These are phyloP conservation scores for Colletotrichum liaoningense DNA, from an alignment of 2,329 filamentous ascomycete species.

Conservation along the genomic window DNA sequence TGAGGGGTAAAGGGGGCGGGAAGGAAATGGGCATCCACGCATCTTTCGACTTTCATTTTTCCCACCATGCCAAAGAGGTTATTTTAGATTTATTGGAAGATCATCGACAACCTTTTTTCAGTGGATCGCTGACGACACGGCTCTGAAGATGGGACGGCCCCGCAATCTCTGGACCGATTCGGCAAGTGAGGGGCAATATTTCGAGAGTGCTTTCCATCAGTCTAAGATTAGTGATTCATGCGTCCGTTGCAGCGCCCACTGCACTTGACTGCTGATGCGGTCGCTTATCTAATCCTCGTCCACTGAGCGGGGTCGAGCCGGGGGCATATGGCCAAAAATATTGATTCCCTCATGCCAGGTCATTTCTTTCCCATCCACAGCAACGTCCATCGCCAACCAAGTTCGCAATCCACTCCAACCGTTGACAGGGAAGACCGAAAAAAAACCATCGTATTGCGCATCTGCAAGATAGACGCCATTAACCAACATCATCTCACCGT, in stretches of 20 bases:
- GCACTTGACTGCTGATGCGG: background rate
- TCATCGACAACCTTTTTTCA: conserved; percentile 27
- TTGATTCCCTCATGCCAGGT: conserved; percentile 28
- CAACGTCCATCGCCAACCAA: conserved; percentile 21
- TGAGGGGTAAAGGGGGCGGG: background rate
- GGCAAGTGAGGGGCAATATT: conserved; percentile 32
- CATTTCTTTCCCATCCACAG: conserved; percentile 33
- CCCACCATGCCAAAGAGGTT: conserved; percentile 24
- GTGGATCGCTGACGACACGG: conserved; percentile 34
- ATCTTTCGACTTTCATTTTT: conserved; percentile 23
- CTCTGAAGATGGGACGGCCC: background rate
- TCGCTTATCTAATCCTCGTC: conserved; percentile 36
- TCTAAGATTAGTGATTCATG: conserved; percentile 33
- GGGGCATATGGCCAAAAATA: conserved; percentile 28
- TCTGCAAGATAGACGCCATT: conserved; percentile 10
- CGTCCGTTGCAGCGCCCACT: background rate
- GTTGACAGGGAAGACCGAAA: background rate
- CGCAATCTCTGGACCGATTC: conserved; percentile 9
- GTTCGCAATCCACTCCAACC: background rate
- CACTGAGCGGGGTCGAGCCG: conserved; percentile 1
- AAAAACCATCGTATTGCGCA: conserved; percentile 15
- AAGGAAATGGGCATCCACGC: conserved; percentile 9
- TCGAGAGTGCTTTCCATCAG: conserved; percentile 8
- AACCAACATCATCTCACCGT: conserved; percentile 13
- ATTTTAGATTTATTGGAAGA: conserved; percentile 34